Evolutionary conservation across 2,329 filamentous ascomycete genomes (phyloP).

Genomic region (Colletotrichum magnum): DNA sequence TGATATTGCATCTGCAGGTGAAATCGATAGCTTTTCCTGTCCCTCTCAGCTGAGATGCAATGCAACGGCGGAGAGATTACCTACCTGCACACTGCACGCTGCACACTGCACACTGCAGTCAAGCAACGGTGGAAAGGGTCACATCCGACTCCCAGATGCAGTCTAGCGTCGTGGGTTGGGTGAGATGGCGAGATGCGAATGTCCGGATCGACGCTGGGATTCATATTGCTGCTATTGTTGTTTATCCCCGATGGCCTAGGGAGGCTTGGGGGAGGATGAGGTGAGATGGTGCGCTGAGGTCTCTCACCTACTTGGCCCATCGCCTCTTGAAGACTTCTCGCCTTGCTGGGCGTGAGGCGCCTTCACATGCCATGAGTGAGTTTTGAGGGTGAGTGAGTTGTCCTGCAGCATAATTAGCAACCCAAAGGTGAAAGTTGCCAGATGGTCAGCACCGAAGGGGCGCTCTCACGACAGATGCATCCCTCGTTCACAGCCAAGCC

Average conservation of each 20-base stretch:
- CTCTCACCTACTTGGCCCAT: too few relatives aligned
- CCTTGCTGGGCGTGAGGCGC: too few relatives aligned
- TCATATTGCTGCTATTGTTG: conserved; percentile 9
- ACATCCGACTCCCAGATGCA: not conserved
- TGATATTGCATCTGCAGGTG: conserved; percentile 12
- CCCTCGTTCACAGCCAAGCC: conserved; percentile 7
- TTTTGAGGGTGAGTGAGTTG: not conserved
- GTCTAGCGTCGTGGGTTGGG: conserved; percentile 29
- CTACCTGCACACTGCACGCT: not conserved
- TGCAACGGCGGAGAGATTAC: not conserved
- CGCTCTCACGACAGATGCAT: conserved; percentile 17
- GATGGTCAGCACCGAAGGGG: not conserved
- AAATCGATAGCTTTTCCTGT: not conserved
- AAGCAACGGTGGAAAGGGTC: too few relatives aligned
- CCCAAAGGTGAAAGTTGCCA: not conserved
- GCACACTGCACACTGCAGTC: not conserved
- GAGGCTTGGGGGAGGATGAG: not conserved
- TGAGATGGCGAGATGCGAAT: conserved; percentile 1
- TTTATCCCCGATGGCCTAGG: not conserved
- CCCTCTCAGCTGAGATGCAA: not conserved
- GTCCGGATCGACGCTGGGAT: conserved; percentile 32
- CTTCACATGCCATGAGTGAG: too few relatives aligned
- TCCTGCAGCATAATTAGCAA: not conserved
- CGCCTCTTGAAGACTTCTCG: not conserved
- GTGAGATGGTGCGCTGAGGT: too few relatives aligned